Evolutionary conservation across 805 yeast species (phyloP).

Genomic region (Lachancea fermentati): DNA sequence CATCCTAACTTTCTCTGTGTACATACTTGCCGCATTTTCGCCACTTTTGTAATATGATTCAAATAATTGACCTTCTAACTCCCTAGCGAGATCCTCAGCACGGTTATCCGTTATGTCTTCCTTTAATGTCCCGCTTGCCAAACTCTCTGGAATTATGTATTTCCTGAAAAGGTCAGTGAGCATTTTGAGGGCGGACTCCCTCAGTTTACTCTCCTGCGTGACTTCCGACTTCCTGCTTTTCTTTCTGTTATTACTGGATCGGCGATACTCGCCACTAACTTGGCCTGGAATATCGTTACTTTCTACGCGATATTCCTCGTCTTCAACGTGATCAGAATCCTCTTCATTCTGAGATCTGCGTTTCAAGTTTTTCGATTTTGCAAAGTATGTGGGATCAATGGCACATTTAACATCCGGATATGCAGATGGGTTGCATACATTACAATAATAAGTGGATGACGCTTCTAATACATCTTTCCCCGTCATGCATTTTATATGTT

Average conservation of each 20-base stretch:
- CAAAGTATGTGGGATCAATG: slow-evolving; percentile 30
- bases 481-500: slow-evolving; percentile 60
- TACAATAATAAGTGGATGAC: slow-evolving; percentile 50
- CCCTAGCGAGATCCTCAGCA: slow-evolving; percentile 42
- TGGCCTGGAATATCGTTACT: not conserved
- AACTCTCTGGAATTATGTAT: slow-evolving; percentile 32
- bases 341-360: not conserved
- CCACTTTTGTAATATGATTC: slow-evolving; percentile 32
- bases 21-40: slow-evolving; percentile 27
- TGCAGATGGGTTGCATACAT: slow-evolving; percentile 43
- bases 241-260: slow-evolving; percentile 3
- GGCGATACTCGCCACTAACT: no score
- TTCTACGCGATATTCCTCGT: not conserved
- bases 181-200: slow-evolving; percentile 47
- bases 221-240: slow-evolving; percentile 7
- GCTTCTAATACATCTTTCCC: slow-evolving; percentile 30
- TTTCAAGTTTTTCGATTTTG: no score
- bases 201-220: slow-evolving; percentile 32
- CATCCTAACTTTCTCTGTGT: slow-evolving; percentile 65
- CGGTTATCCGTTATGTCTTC: slow-evolving; percentile 33
- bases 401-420: slow-evolving; percentile 33
- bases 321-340: slow-evolving; percentile 3
- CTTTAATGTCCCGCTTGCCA: slow-evolving; percentile 9
- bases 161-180: slow-evolving; percentile 41
- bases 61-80: slow-evolving; percentile 48